phyloP scores from a whole-genome alignment of 495 filamentous ascomycete species.

The Aspergillus hancockii region DNA sequence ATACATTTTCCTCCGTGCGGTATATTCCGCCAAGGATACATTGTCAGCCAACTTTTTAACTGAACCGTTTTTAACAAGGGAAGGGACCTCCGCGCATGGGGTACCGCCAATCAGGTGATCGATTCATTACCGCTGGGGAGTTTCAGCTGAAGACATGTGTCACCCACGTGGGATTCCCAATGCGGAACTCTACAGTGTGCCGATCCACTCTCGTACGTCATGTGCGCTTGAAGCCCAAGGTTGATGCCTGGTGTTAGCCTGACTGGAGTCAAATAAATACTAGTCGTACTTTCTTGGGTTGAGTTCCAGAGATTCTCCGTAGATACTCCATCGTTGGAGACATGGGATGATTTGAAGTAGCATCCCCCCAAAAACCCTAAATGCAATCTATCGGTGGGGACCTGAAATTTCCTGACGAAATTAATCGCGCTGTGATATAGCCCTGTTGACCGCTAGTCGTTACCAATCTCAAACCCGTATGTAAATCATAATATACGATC shows the following conservation, averaged over 20 bases:
- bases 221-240: neutral
- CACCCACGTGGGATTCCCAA: conserved; percentile 1
- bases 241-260: neutral
- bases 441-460: neutral
- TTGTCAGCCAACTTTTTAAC: neutral
- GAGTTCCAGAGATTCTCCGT: too few relatives aligned
- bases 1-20: neutral
- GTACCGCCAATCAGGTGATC: neutral
- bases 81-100: neutral
- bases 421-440: neutral
- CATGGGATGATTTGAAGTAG: neutral
- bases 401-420: too few relatives aligned
- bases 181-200: neutral
- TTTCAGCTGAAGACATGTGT: conserved; percentile 2
- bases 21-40: neutral
- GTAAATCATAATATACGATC: neutral
- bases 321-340: neutral
- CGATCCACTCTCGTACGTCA: neutral
- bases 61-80: neutral
- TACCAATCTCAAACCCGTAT: neutral
- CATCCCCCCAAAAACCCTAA: neutral
- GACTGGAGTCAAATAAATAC: neutral
- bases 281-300: too few relatives aligned
- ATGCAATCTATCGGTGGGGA: neutral
- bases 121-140: neutral